Conservation (phyloP, 2,329 filamentous ascomycete species). For the Trichoderma sp. region DNA sequence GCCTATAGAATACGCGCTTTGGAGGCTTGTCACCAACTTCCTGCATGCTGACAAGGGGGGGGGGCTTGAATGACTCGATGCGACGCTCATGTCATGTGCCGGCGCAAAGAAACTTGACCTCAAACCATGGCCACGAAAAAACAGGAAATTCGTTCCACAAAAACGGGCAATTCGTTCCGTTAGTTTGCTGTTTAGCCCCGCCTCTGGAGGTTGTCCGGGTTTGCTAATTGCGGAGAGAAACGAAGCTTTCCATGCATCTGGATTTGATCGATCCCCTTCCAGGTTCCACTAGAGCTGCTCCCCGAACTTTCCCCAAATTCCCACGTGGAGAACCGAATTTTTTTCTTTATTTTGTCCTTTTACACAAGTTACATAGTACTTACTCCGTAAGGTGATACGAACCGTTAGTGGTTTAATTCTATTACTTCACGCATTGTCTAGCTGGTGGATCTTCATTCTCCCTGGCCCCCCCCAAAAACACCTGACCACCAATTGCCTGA, state of each 20-base stretch:
- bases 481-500: neutral
- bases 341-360: neutral
- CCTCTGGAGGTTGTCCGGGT: neutral
- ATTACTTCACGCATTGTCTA: neutral
- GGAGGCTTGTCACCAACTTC: neutral
- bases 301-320: neutral
- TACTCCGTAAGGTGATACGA: neutral
- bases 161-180: neutral
- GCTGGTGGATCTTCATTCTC: neutral
- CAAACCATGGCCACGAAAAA: neutral
- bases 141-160: neutral
- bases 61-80: slow-evolving; percentile 4
- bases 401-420: neutral
- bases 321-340: slow-evolving; percentile 5
- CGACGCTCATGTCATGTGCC: neutral
- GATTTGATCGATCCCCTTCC: neutral
- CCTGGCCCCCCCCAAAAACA: neutral
- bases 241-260: neutral
- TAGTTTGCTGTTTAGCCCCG: neutral
- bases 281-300: neutral
- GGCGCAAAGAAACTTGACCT: neutral
- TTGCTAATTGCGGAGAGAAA: neutral
- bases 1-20: neutral
- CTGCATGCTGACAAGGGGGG: slow-evolving; percentile 2
- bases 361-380: neutral